Base-by-base conservation (phyloP, 805 yeast genomes). In the Metschnikowia dekortorum region DNA sequence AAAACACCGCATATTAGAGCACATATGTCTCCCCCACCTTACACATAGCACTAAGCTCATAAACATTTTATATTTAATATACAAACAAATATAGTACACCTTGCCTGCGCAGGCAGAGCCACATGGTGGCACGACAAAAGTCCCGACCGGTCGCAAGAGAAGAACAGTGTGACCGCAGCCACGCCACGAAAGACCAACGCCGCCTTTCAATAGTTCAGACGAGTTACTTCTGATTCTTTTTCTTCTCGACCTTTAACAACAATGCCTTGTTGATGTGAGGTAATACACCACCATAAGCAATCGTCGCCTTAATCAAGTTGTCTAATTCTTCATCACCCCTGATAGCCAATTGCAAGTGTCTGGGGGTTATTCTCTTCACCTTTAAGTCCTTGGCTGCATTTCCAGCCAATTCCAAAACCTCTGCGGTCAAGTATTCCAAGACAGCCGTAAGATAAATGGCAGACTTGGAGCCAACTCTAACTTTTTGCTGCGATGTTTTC, bases 401-500 rank as follows among this genome's bases (percentile, higher is more conserved):
- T 14, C 68, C 68, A 3, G 68, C 68, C 64, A 64, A 64, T 41
- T 64, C 68, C 58, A 64, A 63, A 35, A 64, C 68, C 47, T 64
- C 68, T 39, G 68, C 68, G 5, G 68, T 64, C 56, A 64, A 61
- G 44, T 64, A 64, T 44, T 64, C 68, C 54, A 64, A 62, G 38
- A 64, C 68, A 0, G 68, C 68, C 14, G 68, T 63, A 56, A 64
- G 61, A 58, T 64, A 64, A 48, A 64, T 92, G 45, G 99, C 98
- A 39, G 97, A 79, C 72, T 73, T 85, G 72, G 69, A 87, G 52
- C 96, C 96, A 44, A 89, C 95, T 69, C 96, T 71, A 57, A 80
- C 73, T 61, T 80, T 80, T 72, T 88, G 89, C 67, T 89, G 94
- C 18, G 96, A 96, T 57, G 86, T 88, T 70, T 80, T 85, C 78